Base-by-base conservation (phyloP, 2,329 filamentous ascomycete species). In the Magnaporthales sp. region DNA sequence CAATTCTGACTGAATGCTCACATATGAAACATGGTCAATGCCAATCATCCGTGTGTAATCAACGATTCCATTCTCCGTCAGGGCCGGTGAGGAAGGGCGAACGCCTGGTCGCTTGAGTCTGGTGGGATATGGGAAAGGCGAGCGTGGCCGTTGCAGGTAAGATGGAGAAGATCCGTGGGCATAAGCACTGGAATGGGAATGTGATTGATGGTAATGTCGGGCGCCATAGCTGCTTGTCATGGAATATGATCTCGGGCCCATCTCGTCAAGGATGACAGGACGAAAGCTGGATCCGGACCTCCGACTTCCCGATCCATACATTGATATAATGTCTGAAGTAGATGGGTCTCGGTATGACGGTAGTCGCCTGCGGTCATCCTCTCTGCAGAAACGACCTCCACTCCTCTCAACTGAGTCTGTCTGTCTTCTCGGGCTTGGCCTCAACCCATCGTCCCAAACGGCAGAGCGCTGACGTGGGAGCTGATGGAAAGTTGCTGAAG, bases 101-200 rank as follows among this genome's bases (percentile, higher is more conserved):
- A 82, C 75, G 3, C 83, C 83, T 22, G 83, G 84, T 24, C 85
- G 80, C 71, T 81, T 86, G 38, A 87, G 74, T 22, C 85, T 81
- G 62, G 84, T 82, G 29, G 85, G 84, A 67, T 87, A 87, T 26
- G 83, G 83, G 68, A 84, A 87, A 1, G 85, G 85, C 26, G 85
- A 87, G 31, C 84, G 80, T 63, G 84, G 83, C n/a, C 84, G 79
- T 70, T 84, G 83, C 64, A 81, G 71, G 31, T 76, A 60, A 38
- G 64, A 46, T 26, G 64, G 56, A 26, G 56, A 60, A 19, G 22
- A 26, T 60, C 56, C 56, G 13, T 60, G 26, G 8, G 56, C 24
- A 61, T 38, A 13, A 31, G 29, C 56, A 31, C 54, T 26, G 31
- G 32, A 38, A 31, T 27, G n/a, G 15, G 63, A 54, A 30, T 46